Evolutionary conservation across 768 basidiomycete genomes (phyloP).

Genomic region (Austroboletus festivus): DNA sequence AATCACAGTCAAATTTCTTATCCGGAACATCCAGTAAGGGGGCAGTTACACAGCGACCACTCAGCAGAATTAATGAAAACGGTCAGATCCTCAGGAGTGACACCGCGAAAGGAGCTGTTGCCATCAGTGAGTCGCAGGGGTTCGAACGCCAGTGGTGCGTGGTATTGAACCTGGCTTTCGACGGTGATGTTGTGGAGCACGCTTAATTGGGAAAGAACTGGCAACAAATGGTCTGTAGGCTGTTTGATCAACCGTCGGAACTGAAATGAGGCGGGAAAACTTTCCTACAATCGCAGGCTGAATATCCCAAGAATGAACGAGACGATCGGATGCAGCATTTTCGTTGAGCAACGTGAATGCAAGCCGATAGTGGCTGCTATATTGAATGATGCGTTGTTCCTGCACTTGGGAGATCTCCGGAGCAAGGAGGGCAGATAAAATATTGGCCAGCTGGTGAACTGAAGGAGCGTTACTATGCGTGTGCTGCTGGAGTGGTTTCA

Average conservation of each 20-base stretch:
- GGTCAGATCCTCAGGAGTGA: constrained; percentile 81
- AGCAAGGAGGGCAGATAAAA: constrained; percentile 39
- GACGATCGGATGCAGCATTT: constrained; percentile 66
- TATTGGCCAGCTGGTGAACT: constrained; percentile 38
- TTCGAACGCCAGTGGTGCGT: constrained; percentile 84
- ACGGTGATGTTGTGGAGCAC: constrained; percentile 86
- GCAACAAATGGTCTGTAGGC: constrained; percentile 61
- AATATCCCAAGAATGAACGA: constrained; percentile 72
- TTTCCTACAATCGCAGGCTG: constrained; percentile 58
- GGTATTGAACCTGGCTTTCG: constrained; percentile 91
- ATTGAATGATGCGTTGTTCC: constrained; percentile 61
- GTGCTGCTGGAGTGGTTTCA: constrained; percentile 4
- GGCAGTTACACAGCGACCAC: constrained; percentile 79
- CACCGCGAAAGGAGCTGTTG: constrained; percentile 44
- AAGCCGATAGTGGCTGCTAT: constrained; percentile 77
- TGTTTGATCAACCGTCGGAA: constrained; percentile 15
- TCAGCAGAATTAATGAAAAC: constrained; percentile 95
- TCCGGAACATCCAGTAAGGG: constrained; percentile 14
- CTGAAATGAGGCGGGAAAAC: constrained; percentile 28
- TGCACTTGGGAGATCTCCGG: constrained; percentile 46
- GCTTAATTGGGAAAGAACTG: constrained; percentile 57
- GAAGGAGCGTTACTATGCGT: constrained; percentile 20
- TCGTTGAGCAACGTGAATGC: constrained; percentile 94
- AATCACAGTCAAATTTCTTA: constrained; percentile 4
- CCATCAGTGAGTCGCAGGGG: constrained; percentile 40